These are phyloP conservation scores for Abrus pulchellus DNA, from an alignment of 306 rosid species.

Conservation along the genomic window DNA sequence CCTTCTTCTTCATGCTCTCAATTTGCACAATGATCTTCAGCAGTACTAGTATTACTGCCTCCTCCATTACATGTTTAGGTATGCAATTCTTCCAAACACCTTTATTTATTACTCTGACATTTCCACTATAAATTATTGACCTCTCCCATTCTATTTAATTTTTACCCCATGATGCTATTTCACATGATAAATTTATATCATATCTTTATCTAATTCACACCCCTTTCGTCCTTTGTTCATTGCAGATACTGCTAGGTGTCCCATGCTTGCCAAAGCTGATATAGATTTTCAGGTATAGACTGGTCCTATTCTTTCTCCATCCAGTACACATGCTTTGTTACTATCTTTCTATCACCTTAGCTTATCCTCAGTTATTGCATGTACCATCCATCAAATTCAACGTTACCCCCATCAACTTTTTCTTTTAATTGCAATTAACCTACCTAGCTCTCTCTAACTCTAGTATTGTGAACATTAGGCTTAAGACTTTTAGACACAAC, in stretches of 20 bases:
- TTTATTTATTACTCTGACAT: background rate
- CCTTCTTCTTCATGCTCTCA: slow-evolving; percentile 54
- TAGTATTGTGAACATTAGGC: background rate
- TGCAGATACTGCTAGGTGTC: slow-evolving; percentile 60
- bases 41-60: slow-evolving; percentile 42
- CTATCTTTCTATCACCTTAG: background rate
- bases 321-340: slow-evolving; percentile 15
- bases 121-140: slow-evolving; percentile 10
- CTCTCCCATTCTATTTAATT: slow-evolving; percentile 6
- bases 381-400: slow-evolving; percentile 33
- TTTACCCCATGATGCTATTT: background rate
- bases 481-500: background rate
- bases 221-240: background rate
- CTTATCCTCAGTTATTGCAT: slow-evolving; percentile 33
- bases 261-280: slow-evolving; percentile 52
- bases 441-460: background rate
- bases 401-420: background rate
- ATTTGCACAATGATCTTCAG: slow-evolving; percentile 56
- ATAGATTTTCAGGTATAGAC: slow-evolving; percentile 67
- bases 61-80: slow-evolving; percentile 62
- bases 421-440: background rate
- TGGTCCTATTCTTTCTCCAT: slow-evolving; percentile 27
- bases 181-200: background rate
- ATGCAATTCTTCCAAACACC: slow-evolving; percentile 24
- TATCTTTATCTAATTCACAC: slow-evolving; percentile 31